These are phyloP conservation scores for Strobilomyces dryophilus DNA, from an alignment of 768 basidiomycete genomes.

Conservation along the genomic window DNA sequence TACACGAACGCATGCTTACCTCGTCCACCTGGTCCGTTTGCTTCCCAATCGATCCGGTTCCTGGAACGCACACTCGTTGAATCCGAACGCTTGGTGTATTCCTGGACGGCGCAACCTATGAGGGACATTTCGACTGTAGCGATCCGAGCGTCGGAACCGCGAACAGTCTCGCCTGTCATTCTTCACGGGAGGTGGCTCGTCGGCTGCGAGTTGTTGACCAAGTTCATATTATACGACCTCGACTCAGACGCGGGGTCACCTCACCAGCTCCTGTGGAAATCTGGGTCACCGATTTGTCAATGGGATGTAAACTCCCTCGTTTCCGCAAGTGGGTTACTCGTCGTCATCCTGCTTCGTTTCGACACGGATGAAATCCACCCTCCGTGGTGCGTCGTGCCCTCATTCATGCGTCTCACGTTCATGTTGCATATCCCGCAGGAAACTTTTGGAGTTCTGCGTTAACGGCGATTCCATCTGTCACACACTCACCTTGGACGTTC, in stretches of 20 bases:
- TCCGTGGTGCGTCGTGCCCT: no score
- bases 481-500: neutral
- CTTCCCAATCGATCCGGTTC: neutral
- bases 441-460: neutral
- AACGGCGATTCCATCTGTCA: neutral
- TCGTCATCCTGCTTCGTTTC: neutral
- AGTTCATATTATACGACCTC: neutral
- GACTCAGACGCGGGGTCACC: neutral
- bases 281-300: neutral
- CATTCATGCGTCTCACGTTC: neutral
- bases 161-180: neutral
- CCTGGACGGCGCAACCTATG: neutral
- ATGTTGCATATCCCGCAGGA: neutral
- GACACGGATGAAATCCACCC: neutral
- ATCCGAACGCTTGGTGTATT: neutral
- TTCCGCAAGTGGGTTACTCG: neutral
- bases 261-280: neutral
- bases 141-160: no score
- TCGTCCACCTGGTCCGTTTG: neutral
- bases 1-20: neutral
- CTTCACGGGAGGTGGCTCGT: neutral
- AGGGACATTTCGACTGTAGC: neutral
- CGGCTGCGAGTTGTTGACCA: neutral
- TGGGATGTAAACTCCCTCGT: neutral
- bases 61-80: neutral